Base-by-base conservation (phyloP, 179 eudicot genomes). In the Actinidia chinensis region DNA sequence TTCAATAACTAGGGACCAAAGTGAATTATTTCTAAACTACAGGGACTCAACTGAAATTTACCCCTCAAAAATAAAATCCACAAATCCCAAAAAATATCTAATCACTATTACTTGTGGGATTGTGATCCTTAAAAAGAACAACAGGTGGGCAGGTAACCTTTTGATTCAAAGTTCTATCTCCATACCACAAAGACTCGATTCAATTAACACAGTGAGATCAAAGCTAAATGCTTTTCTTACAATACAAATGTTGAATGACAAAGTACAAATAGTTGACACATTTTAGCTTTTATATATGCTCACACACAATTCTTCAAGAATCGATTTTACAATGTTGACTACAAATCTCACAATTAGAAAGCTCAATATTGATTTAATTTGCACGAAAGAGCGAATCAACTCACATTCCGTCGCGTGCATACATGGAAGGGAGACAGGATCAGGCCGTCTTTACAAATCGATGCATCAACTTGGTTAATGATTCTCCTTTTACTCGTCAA, bases 401-500 rank as follows among this genome's bases (percentile, higher is more conserved):
- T 17, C 13, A 20, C 43, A 58, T 20, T 59, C 12, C 8, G 22
- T 22, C 13, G 8, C 14, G n/a, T 42, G 68, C 22, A 59, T 42
- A 61, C 42, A 59, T 10, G 11, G 54, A 42, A 11, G 12, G 68
- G 43, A 25, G 20, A 43, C 7, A 14, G 55, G 40, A 71, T 14
- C 52, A 18, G 42, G 8, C 18, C 22, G 56, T n/a, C 22, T 33
- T 56, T 40, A 40, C 66, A 56, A 73, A 6, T 73, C 66, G 4
- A 69, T 58, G 25, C 80, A 22, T 25, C 46, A 61, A 69, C 22
- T 44, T 46, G 55, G 50, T 63, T 72, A 14, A 51, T 11, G 1
- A 61, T 44, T 50, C 61, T 54, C 74, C 73, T 17, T 25, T 77
- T 70, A 86, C n/a, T 89, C 88, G 46, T 94, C 93, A 47, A 96